A percentile compares a stretch with the other conserved stretches of the same genome.
phyloP scores from a whole-genome alignment of 2,329 filamentous ascomycete species.

The Fusarium sp. region DNA sequence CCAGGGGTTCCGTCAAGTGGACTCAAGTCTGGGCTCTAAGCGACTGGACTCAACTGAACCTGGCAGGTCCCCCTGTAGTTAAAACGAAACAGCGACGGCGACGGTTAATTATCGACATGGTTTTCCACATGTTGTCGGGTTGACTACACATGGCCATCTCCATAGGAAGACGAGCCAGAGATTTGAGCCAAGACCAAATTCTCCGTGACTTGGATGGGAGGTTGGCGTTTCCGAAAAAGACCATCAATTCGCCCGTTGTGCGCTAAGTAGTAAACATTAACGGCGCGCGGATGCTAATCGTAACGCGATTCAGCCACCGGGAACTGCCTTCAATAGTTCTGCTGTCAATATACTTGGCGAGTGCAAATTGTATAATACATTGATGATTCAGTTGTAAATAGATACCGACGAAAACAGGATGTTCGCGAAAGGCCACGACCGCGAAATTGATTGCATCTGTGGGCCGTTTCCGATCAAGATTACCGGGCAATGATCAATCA shows the following conservation, averaged over 20 bases:
- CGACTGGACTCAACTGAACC: slow-evolving; percentile 1
- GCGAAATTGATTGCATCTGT: slow-evolving; percentile 18
- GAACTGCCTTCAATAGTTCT: slow-evolving; percentile 18
- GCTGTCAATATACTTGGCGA: background rate
- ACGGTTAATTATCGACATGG: slow-evolving; percentile 10
- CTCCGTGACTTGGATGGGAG: background rate
- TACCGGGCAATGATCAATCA: background rate
- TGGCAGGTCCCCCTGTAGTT: slow-evolving; percentile 7
- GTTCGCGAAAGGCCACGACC: background rate
- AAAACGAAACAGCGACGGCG: slow-evolving; percentile 23
- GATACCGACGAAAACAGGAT: background rate
- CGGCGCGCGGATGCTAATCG: slow-evolving; percentile 10
- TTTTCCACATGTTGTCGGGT: background rate
- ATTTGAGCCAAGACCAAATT: slow-evolving; percentile 3
- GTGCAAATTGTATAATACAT: background rate
- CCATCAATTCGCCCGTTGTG: background rate
- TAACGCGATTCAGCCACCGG: slow-evolving; percentile 27
- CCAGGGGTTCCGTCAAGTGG: slow-evolving; percentile 16
- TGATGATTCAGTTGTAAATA: background rate
- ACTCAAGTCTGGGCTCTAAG: slow-evolving; percentile 10
- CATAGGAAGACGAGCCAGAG: background rate
- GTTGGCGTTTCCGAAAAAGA: slow-evolving; percentile 4
- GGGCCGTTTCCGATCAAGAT: background rate
- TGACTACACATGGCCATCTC: background rate
- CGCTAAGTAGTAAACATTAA: slow-evolving; percentile 11